Evolutionary conservation across 1,284 basidiomycete genomes (phyloP).

Genomic region (Malassezia sympodialis): DNA sequence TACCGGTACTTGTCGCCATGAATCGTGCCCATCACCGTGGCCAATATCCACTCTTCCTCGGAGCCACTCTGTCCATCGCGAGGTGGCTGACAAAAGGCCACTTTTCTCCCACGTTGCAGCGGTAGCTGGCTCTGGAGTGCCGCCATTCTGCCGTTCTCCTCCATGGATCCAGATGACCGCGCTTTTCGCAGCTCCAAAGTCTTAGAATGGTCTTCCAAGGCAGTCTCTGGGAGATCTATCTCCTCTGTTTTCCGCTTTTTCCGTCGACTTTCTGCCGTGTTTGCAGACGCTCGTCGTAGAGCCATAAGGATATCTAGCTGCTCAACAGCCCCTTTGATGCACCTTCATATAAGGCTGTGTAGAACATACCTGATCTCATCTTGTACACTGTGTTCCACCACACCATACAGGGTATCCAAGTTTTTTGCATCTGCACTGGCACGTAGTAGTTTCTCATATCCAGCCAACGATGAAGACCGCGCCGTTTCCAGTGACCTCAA

Average conservation of each 20-base stretch:
- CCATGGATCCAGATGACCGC: not conserved
- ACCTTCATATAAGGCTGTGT: slow-evolving; percentile 6
- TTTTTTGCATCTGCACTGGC: slow-evolving; percentile 24
- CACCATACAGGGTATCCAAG: slow-evolving; percentile 20
- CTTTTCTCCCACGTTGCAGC: slow-evolving; percentile 24
- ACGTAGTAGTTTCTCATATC: slow-evolving; percentile 22
- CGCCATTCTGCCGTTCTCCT: not conserved
- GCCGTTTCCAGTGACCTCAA: slow-evolving; percentile 34
- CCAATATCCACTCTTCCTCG: slow-evolving; percentile 38
- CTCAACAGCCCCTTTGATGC: slow-evolving; percentile 32
- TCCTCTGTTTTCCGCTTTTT: slow-evolving; percentile 17
- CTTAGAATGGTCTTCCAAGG: slow-evolving; percentile 16
- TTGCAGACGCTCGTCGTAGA: slow-evolving; percentile 21
- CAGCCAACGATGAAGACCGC: slow-evolving; percentile 24
- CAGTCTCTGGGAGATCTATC: slow-evolving; percentile 1
- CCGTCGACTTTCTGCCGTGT: not conserved
- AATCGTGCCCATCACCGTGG: slow-evolving; percentile 28
- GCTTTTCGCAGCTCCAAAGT: not conserved
- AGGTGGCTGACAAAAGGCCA: slow-evolving; percentile 30
- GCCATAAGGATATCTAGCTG: slow-evolving; percentile 34
- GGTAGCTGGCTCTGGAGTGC: slow-evolving; percentile 20
- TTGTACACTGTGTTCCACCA: slow-evolving; percentile 22
- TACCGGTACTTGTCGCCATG: slow-evolving; percentile 29
- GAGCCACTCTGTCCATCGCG: not conserved
- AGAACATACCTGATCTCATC: slow-evolving; percentile 22